Conservation (phyloP, 176 grass and related monocot species). For the Phyllostachys edulis region DNA sequence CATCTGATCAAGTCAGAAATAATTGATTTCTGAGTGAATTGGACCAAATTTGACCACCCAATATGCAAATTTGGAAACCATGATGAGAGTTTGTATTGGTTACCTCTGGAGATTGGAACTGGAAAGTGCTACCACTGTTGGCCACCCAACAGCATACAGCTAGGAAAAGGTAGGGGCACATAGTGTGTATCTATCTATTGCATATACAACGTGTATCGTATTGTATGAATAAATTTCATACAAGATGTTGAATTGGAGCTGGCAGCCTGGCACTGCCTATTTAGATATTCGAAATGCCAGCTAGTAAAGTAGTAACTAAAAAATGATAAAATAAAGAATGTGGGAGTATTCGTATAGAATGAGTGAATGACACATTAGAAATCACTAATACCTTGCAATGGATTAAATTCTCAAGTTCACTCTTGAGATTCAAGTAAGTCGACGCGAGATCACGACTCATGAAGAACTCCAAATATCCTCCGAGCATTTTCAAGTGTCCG, state of each 20-base stretch:
- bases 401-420: conserved; percentile 82
- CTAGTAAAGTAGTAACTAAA: neutral
- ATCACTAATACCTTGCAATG: conserved; percentile 60
- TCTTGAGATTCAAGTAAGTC: conserved; percentile 75
- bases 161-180: neutral
- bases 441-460: conserved; percentile 89
- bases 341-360: neutral
- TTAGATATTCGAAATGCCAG: neutral
- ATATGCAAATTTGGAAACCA: neutral
- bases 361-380: neutral
- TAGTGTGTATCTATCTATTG: neutral
- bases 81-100: neutral
- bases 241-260: conserved; percentile 1
- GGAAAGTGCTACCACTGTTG: neutral
- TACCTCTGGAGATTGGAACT: neutral
- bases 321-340: neutral
- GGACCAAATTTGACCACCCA: neutral
- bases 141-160: neutral
- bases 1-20: neutral
- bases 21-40: neutral
- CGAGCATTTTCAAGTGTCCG: conserved; percentile 97
- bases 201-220: neutral
- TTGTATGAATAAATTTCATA: neutral
- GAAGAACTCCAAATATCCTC: conserved; percentile 96
- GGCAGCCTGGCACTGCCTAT: neutral